Conservation (phyloP, 2,329 filamentous ascomycete genomes). For the Hypoxylon sp. region DNA sequence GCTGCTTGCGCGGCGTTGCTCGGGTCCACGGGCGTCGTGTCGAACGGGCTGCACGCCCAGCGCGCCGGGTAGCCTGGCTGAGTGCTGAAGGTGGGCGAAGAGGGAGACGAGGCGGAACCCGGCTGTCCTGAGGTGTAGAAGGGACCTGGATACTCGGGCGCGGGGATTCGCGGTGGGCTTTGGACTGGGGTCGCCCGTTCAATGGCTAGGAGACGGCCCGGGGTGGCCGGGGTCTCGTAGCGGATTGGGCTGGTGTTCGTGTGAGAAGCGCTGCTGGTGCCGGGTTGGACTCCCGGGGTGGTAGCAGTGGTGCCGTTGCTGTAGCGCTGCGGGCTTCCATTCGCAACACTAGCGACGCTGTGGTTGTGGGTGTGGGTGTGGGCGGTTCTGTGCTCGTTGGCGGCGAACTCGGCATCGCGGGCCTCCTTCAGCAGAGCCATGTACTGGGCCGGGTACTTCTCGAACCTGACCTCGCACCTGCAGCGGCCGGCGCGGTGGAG, state of each 20-base stretch:
- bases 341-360: no score
- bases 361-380: no score
- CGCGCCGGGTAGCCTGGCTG: conserved; percentile 30
- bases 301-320: no score
- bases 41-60: conserved; percentile 34
- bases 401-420: not conserved
- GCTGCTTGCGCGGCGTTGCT: no score
- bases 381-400: not conserved
- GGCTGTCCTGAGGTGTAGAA: not conserved
- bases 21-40: not conserved
- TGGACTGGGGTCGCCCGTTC: not conserved
- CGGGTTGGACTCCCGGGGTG: no score
- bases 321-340: no score
- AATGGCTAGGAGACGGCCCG: not conserved
- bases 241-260: not conserved
- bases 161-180: not conserved
- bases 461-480: conserved; percentile 55
- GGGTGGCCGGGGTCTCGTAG: not conserved
- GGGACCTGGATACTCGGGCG: not conserved
- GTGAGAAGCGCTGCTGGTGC: not conserved
- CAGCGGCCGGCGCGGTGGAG: conserved; percentile 57
- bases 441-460: conserved; percentile 48
- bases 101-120: not conserved
- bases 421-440: conserved; percentile 9
- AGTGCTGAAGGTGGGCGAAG: not conserved